Conservation (phyloP, 1,284 basidiomycete genomes). For the Ganoderma meredithae region DNA sequence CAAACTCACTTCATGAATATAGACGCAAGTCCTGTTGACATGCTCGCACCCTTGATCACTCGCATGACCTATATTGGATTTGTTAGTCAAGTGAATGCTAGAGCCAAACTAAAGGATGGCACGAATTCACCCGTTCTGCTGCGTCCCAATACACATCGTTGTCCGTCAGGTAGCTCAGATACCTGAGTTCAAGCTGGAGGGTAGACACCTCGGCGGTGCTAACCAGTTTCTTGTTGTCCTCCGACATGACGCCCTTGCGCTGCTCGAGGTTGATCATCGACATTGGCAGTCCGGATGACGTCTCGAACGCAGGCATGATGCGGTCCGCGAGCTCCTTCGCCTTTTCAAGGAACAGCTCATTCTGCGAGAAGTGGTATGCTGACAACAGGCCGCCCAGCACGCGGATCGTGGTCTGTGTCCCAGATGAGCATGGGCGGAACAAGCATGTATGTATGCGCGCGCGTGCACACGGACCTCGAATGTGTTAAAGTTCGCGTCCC, state of each 20-base stretch:
- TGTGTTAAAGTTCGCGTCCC: conserved; percentile 85
- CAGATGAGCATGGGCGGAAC: not conserved
- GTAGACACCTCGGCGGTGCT: conserved; percentile 89
- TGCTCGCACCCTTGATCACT: conserved; percentile 67
- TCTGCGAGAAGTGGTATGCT: conserved; percentile 78
- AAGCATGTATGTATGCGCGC: not conserved
- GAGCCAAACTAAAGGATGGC: not conserved
- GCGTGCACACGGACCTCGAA: conserved; percentile 74
- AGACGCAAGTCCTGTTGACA: conserved; percentile 79
- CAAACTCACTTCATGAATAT: conserved; percentile 81
- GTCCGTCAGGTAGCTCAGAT: conserved; percentile 83
- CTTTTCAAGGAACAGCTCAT: conserved; percentile 75
- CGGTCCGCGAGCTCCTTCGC: conserved; percentile 87
- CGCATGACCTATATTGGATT: conserved; percentile 67
- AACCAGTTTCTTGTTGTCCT: conserved; percentile 70
- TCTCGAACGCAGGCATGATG: conserved; percentile 86
- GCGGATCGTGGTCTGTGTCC: conserved; percentile 75
- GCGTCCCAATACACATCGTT: conserved; percentile 84
- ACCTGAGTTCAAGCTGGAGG: conserved; percentile 90
- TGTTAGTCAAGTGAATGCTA: not conserved
- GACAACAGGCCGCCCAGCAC: conserved; percentile 86
- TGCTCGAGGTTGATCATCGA: conserved; percentile 81
- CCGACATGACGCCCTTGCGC: conserved; percentile 70
- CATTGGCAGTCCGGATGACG: conserved; percentile 82
- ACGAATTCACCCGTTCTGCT: conserved; percentile 70